Conservation (phyloP, 2,329 filamentous ascomycete species). For the Fusarium napiforme region DNA sequence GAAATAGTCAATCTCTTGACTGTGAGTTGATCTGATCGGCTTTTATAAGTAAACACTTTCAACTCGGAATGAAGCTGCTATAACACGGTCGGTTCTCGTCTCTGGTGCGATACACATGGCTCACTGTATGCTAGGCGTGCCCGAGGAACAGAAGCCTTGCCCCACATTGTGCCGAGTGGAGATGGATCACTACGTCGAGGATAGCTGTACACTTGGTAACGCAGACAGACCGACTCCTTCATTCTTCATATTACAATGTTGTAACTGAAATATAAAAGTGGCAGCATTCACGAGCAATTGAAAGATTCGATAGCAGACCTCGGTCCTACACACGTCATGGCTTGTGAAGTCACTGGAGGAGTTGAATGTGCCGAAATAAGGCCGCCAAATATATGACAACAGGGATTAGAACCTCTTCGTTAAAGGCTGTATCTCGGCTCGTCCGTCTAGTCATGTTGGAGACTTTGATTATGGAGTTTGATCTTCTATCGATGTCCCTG, state of each 20-base stretch:
- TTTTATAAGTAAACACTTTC: not conserved
- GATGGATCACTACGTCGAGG: not conserved
- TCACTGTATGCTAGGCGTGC: not conserved
- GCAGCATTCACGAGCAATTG: too few relatives aligned
- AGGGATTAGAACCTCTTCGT: accelerated
- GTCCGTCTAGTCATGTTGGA: not conserved
- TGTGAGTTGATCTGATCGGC: accelerated
- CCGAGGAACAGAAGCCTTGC: not conserved
- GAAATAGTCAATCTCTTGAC: not conserved
- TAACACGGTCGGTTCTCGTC: not conserved
- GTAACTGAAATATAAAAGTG: accelerated
- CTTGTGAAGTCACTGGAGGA: not conserved
- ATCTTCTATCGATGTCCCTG: not conserved
- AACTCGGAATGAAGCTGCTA: not conserved
- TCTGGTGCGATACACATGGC: not conserved
- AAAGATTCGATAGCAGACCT: not conserved
- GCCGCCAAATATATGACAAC: not conserved
- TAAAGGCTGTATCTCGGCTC: not conserved
- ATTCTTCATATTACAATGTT: too few relatives aligned
- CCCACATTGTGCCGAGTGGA: not conserved
- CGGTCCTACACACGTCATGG: not conserved
- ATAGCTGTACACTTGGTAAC: not conserved
- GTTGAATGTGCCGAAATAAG: not conserved
- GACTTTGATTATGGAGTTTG: not conserved
- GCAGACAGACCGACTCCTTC: too few relatives aligned